Base-by-base conservation (phyloP, 352 stramenopile genomes). In the Phytophthora pini region DNA sequence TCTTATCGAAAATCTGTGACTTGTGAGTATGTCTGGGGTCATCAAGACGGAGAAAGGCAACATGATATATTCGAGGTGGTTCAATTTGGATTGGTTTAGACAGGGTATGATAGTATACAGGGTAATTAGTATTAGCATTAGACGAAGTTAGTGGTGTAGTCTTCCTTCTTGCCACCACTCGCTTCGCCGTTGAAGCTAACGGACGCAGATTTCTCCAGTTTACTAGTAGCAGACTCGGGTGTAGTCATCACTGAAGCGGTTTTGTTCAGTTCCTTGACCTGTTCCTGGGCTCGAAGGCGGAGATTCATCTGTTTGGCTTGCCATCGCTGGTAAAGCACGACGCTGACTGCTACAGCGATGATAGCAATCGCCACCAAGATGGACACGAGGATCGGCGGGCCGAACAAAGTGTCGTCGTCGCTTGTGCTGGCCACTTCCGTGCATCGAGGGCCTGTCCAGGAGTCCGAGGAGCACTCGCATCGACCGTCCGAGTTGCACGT, bases 401-500 rank as follows among this genome's bases (percentile, higher is more conserved):
- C 66, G 43, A 70, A 70, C 11, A 49, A 6, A 3, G 52, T 65
- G 6, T 52, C 56, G 27, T 46, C 44, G 39, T 56, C 43, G 46
- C 36, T 64, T 8, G 52, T 32, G 29, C 55, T 66, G 47, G 40
- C 29, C 10, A 54, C 54, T 0, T 47, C 52, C 12, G 74, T 84
- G 50, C 76, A 84, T 3, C 76, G 67, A 29, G 77, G 77, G 6
- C 77, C 77, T 1, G 51, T 76, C 77, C 77, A 85, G 2, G 70
- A 71, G 5, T 49, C 26, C 0, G 49, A 50, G 0, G 54, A 38
- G 49, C 77, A 85, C 38, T 77, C 67, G 46, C 77, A 85, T 1
- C 68, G 60, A 8, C 39, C 53, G n/a, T 77, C 72, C 4, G 49
- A 58, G 24, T 56, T 40, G 47, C 77, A 85, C 5, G 44, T 48